Evolutionary conservation across 2,329 filamentous ascomycete species (phyloP).

Genomic region (Penicillium sp.): DNA sequence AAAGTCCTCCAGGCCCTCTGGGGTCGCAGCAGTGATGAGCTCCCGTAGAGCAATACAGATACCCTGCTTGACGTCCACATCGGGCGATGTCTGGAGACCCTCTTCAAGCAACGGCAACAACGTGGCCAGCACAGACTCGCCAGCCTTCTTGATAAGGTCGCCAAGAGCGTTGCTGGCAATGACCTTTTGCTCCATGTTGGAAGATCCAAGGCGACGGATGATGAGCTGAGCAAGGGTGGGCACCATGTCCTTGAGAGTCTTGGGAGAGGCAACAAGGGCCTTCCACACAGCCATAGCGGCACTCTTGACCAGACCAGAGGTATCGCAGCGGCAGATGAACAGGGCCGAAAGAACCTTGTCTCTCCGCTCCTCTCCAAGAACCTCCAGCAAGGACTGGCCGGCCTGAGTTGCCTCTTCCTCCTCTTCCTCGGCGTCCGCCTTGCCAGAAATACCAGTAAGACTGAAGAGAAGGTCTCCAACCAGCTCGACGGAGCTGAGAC

Average conservation of each 20-base stretch:
- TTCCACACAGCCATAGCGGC: constrained; percentile 96
- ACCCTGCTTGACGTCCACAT: constrained; percentile 90
- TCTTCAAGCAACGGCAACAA: constrained; percentile 88
- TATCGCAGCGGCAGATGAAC: constrained; percentile 97
- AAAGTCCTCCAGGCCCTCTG: constrained; percentile 85
- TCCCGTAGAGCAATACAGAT: constrained; percentile 96
- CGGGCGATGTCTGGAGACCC: constrained; percentile 78
- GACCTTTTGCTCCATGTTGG: constrained; percentile 97
- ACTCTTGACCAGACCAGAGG: constrained; percentile 80
- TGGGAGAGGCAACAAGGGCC: constrained; percentile 84
- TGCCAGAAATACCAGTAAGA: constrained; percentile 84
- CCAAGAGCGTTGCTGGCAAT: constrained; percentile 96
- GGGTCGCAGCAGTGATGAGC: constrained; percentile 80
- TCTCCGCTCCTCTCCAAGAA: constrained; percentile 90
- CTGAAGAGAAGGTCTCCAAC: constrained; percentile 97
- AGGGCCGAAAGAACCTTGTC: constrained; percentile 96
- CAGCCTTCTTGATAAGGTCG: constrained; percentile 93
- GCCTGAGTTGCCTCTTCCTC: constrained; percentile 73
- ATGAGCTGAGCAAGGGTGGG: constrained; percentile 92
- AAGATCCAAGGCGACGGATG: constrained; percentile 86
- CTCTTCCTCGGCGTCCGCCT: constrained; percentile 72
- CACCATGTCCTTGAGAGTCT: constrained; percentile 89
- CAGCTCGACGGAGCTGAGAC: constrained; percentile 94
- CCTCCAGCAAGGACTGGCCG: constrained; percentile 85
- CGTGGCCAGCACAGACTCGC: constrained; percentile 83